Conservation (phyloP, 1,139 yeast species). For the Fermentozyma sake region DNA sequence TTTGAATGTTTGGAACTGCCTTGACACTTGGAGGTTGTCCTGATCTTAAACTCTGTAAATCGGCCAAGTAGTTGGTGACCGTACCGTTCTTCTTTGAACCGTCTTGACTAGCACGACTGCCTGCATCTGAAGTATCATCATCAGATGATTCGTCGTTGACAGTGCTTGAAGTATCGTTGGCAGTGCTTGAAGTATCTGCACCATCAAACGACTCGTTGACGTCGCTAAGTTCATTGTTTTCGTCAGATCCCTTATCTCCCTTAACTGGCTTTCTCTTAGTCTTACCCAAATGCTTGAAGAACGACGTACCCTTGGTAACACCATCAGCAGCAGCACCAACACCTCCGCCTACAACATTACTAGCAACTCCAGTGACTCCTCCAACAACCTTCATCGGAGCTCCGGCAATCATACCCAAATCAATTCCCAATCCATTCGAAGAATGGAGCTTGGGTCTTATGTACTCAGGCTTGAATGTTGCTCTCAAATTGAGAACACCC, state of each 20-base stretch:
- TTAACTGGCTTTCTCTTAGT: conserved; percentile 13
- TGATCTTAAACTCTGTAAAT: conserved; percentile 22
- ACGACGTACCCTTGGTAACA: conserved; percentile 41
- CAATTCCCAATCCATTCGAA: conserved; percentile 38
- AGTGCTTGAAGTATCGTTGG: conserved; percentile 2
- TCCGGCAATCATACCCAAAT: conserved; percentile 37
- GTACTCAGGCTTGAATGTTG: conserved; percentile 61
- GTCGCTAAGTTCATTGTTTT: not conserved
- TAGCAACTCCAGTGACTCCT: conserved; percentile 36
- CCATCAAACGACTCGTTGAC: conserved; percentile 6
- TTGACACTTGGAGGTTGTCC: conserved; percentile 11
- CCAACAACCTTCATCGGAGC: conserved; percentile 48
- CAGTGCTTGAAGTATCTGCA: conserved; percentile 5
- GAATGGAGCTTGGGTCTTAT: conserved; percentile 52
- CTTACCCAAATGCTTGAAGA: conserved; percentile 31
- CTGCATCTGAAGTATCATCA: conserved; percentile 1
- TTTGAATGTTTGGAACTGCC: conserved; percentile 34
- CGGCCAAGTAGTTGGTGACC: conserved; percentile 15
- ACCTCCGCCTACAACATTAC: conserved; percentile 26
- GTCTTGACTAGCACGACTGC: conserved; percentile 3
- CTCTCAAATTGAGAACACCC: conserved; percentile 52
- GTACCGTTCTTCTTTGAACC: conserved; percentile 5
- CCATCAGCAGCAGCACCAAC: conserved; percentile 41
- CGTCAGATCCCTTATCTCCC: conserved; percentile 2
- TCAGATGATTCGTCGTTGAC: conserved; percentile 1